Evolutionary conservation across 2,329 filamentous ascomycete genomes (phyloP).

Genomic region (Trichoderma oligosporum): DNA sequence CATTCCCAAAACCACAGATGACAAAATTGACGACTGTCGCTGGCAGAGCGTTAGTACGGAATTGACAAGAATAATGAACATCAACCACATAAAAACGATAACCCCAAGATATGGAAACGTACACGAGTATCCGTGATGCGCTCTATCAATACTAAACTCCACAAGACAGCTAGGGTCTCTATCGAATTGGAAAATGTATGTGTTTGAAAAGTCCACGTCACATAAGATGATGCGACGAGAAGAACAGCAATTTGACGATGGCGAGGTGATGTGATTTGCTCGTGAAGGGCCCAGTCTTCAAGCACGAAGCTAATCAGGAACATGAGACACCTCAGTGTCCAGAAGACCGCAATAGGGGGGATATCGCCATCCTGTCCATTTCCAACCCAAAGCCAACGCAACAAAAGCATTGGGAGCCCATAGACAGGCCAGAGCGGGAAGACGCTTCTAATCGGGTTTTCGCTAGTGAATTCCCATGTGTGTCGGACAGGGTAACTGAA

Average conservation of each 20-base stretch:
- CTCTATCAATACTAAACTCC: constrained; percentile 88
- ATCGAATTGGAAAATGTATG: constrained; percentile 98
- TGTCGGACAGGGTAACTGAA: constrained; percentile 85
- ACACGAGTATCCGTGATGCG: constrained; percentile 79
- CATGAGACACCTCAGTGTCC: constrained; percentile 84
- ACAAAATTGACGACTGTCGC: constrained; percentile 71
- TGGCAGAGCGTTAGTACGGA: constrained; percentile 36
- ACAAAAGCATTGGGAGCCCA: constrained; percentile 84
- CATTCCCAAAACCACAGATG: constrained; percentile 74
- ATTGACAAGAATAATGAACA: not conserved
- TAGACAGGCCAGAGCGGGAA: constrained; percentile 97
- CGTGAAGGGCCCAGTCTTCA: constrained; percentile 95
- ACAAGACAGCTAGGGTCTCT: constrained; percentile 87
- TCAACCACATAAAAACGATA: too few relatives aligned
- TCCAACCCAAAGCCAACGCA: constrained; percentile 90
- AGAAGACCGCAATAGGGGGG: constrained; percentile 83
- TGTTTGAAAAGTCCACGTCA: constrained; percentile 97
- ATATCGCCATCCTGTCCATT: constrained; percentile 72
- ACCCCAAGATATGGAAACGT: too few relatives aligned
- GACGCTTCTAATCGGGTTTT: constrained; percentile 85
- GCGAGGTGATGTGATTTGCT: constrained; percentile 74
- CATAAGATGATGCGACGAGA: constrained; percentile 91
- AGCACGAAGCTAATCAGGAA: constrained; percentile 93
- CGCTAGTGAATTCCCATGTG: constrained; percentile 95
- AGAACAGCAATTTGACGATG: constrained; percentile 71